A percentile compares a stretch with the other conserved stretches of the same genome.
phyloP scores from a whole-genome alignment of 331 rosid species.

The Acacia pycnantha region DNA sequence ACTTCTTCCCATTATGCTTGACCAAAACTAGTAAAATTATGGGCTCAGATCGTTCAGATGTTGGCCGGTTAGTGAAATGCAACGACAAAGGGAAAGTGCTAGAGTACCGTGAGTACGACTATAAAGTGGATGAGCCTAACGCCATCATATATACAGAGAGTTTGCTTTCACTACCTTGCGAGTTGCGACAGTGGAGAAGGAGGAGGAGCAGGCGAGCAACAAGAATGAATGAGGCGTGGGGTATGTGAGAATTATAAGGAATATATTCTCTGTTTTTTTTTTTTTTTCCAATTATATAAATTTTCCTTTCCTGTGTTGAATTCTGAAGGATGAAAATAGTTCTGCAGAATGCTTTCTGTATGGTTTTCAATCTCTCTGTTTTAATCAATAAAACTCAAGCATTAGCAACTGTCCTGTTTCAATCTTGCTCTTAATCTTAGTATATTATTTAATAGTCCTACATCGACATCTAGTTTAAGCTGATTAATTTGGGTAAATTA shows the following conservation, averaged over 20 bases:
- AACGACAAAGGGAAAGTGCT: background rate
- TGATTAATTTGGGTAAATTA: no score
- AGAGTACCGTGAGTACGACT: background rate
- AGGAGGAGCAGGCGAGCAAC: background rate
- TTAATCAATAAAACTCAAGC: background rate
- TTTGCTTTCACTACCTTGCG: constrained; percentile 28
- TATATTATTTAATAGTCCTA: no score
- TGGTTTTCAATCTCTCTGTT: background rate
- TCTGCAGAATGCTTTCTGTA: background rate
- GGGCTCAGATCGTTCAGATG: background rate
- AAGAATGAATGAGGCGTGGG: background rate
- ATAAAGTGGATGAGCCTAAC: background rate
- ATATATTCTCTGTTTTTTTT: no score
- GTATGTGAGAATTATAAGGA: no score
- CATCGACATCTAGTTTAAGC: no score
- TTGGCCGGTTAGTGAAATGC: background rate
- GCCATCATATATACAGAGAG: background rate
- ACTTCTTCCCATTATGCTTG: background rate
- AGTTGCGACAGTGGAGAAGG: background rate
- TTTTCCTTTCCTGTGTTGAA: no score
- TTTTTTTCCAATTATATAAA: no score
- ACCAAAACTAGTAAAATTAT: background rate
- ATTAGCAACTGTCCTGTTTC: background rate
- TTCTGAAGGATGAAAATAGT: background rate
- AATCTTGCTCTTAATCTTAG: background rate